Conservation (phyloP, 257 asterid species). For the Solanum habrochaites region DNA sequence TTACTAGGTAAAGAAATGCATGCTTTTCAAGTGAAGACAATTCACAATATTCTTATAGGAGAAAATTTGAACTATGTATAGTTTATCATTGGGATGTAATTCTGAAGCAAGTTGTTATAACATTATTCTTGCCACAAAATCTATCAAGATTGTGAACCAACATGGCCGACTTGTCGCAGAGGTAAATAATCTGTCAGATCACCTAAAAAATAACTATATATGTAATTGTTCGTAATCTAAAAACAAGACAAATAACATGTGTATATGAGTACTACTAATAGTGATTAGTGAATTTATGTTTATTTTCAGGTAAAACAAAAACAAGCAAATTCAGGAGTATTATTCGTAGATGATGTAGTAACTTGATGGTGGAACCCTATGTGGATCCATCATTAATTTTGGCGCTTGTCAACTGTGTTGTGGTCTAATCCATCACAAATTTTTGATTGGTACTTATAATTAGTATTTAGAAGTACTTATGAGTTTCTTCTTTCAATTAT, state of each 20-base stretch:
- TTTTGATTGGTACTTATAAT: not conserved
- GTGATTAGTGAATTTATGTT: not conserved
- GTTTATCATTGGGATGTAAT: slow-evolving; percentile 8
- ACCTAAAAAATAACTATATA: not conserved
- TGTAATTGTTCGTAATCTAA: not conserved
- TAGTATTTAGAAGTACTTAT: no score
- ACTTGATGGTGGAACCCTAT: slow-evolving; percentile 43
- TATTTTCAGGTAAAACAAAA: slow-evolving; percentile 38
- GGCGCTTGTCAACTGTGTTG: slow-evolving; percentile 53
- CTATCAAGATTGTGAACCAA: slow-evolving; percentile 21
- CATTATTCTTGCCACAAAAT: slow-evolving; percentile 15
- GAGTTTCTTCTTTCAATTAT: no score
- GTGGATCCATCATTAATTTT: slow-evolving; percentile 38
- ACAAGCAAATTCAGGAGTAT: slow-evolving; percentile 30
- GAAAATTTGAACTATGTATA: slow-evolving; percentile 1
- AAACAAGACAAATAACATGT: no score
- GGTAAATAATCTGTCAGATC: not conserved
- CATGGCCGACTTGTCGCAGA: slow-evolving; percentile 25
- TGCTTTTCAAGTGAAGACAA: slow-evolving; percentile 27
- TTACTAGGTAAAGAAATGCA: slow-evolving; percentile 5
- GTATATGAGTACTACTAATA: not conserved
- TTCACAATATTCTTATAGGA: not conserved
- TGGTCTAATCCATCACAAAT: slow-evolving; percentile 37
- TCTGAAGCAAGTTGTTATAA: slow-evolving; percentile 2
- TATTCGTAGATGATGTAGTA: slow-evolving; percentile 51